phyloP scores from a whole-genome alignment of 129 eudicot species.

The Helianthus tuberosus region DNA sequence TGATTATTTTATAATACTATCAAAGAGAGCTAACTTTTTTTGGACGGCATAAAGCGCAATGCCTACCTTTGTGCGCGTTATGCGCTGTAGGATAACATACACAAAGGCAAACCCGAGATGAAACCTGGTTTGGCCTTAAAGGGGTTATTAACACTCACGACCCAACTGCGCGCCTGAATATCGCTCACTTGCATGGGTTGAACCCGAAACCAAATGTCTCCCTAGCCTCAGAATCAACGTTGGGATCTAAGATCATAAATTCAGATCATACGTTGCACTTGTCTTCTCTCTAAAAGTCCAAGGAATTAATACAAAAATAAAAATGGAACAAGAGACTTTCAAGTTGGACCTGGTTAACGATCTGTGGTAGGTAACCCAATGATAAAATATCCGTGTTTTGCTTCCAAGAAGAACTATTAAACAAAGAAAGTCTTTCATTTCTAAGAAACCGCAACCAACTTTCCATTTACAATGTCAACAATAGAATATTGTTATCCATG shows the following conservation, averaged over 20 bases:
- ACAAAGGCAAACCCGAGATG: no score
- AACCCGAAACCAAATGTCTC: no score
- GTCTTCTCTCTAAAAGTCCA: slow-evolving; percentile 13
- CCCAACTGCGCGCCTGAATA: no score
- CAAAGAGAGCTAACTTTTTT: no score
- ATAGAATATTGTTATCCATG: slow-evolving; percentile 3
- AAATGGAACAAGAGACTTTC: slow-evolving; percentile 8
- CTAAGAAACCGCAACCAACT: neutral
- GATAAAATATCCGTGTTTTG: neutral
- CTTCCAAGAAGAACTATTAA: neutral
- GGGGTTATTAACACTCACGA: no score
- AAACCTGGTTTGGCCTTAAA: no score
- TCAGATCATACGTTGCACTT: neutral
- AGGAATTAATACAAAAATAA: neutral
- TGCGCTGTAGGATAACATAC: no score
- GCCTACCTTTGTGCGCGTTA: no score
- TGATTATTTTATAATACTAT: no score
- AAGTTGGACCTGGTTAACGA: slow-evolving; percentile 31
- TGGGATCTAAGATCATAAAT: neutral
- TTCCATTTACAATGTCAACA: neutral
- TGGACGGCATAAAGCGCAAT: no score
- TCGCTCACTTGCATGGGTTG: no score
- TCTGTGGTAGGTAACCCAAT: neutral
- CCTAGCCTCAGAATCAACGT: no score
- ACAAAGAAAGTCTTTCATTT: neutral